phyloP scores from a whole-genome alignment of 148 eudicot genomes.

The Fagopyrum esculentum region DNA sequence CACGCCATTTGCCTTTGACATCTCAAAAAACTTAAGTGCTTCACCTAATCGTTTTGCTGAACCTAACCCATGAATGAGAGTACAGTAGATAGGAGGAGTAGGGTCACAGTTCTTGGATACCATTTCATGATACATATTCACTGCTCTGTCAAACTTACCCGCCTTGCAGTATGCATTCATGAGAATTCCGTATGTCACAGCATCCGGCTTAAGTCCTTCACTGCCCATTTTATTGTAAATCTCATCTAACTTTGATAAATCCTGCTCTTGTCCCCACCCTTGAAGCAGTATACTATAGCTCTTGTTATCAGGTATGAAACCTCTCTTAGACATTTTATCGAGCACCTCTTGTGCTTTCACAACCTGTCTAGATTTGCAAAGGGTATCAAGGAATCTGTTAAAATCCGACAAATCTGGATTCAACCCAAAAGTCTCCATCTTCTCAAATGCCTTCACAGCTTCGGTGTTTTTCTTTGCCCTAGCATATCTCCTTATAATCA shows the following conservation, averaged over 20 bases:
- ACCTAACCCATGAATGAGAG: conserved; percentile 77
- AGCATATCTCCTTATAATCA: conserved; percentile 65
- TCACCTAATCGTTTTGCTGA: conserved; percentile 48
- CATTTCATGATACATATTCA: conserved; percentile 56
- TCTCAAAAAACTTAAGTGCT: conserved; percentile 57
- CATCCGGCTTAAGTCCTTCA: conserved; percentile 73
- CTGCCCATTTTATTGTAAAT: conserved; percentile 63
- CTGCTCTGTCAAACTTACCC: conserved; percentile 41
- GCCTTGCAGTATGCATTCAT: conserved; percentile 73
- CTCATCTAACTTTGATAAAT: conserved; percentile 54
- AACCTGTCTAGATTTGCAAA: conserved; percentile 63
- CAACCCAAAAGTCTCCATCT: conserved; percentile 55
- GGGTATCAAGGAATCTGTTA: conserved; percentile 53
- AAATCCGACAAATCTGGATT: conserved; percentile 48
- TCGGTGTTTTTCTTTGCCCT: conserved; percentile 66
- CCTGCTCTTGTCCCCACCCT: conserved; percentile 77
- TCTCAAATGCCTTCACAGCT: conserved; percentile 61
- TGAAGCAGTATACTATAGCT: conserved; percentile 62
- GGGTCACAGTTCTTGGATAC: conserved; percentile 38
- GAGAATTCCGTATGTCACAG: conserved; percentile 72
- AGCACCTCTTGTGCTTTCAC: conserved; percentile 67
- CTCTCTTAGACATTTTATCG: conserved; percentile 57
- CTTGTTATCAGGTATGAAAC: conserved; percentile 56
- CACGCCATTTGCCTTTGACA: conserved; percentile 40
- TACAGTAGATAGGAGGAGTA: conserved; percentile 66